These are phyloP conservation scores for Calocybe gangraenosa DNA, from an alignment of 768 basidiomycete species.

Conservation along the genomic window DNA sequence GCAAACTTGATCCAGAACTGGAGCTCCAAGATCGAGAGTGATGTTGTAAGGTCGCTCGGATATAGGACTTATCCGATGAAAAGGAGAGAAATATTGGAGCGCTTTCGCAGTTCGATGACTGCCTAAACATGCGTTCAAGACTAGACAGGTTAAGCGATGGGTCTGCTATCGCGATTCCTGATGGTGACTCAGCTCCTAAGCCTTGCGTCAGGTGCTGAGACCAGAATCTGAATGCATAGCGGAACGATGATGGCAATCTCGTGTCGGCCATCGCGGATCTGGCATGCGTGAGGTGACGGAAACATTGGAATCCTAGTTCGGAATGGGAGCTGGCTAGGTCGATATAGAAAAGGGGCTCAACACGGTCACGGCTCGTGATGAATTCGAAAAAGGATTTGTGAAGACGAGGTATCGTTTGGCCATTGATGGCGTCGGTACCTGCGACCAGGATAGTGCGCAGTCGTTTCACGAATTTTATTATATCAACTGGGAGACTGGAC, in stretches of 20 bases:
- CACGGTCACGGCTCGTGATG: constrained; percentile 7
- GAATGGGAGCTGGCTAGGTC: neutral
- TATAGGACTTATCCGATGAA: neutral
- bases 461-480: constrained; percentile 13
- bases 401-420: constrained; percentile 12
- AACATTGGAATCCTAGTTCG: constrained; percentile 5
- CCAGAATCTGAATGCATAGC: constrained; percentile 3
- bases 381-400: constrained; percentile 18
- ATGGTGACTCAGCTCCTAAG: neutral
- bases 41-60: neutral
- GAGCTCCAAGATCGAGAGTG: neutral
- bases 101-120: neutral
- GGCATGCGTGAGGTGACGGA: neutral
- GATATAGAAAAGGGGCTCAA: neutral
- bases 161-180: neutral
- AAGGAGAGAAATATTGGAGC: neutral
- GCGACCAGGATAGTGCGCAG: constrained; percentile 14
- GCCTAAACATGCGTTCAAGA: neutral
- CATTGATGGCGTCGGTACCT: constrained; percentile 6
- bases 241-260: neutral
- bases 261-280: neutral
- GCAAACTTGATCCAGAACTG: neutral
- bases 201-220: neutral
- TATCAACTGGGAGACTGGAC: constrained; percentile 4
- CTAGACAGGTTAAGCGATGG: neutral